Percentiles rank a stretch among this genome's conserved stretches.
These are phyloP conservation scores for Fusarium hostae DNA, from an alignment of 2,329 filamentous ascomycete species.

Conservation along the genomic window DNA sequence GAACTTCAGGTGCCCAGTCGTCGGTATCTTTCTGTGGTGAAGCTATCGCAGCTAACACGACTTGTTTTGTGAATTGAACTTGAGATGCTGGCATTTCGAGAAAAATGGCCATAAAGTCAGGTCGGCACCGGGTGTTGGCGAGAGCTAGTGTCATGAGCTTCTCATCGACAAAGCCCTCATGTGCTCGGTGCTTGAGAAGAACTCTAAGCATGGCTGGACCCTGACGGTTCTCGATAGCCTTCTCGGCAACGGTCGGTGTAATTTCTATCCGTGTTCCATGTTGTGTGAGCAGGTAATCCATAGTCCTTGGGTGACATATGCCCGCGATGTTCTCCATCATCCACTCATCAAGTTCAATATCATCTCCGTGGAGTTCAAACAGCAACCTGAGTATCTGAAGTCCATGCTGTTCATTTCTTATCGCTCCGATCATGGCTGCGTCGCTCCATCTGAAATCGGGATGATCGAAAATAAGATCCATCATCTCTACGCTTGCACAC, in stretches of 20 bases:
- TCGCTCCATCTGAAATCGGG: slow-evolving; percentile 21
- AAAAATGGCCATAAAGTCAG: slow-evolving; percentile 28
- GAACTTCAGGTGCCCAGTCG: slow-evolving; percentile 27
- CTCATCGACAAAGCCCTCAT: slow-evolving; percentile 21
- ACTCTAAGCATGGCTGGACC: slow-evolving; percentile 27
- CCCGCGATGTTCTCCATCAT: slow-evolving; percentile 28
- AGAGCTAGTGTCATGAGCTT: slow-evolving; percentile 21
- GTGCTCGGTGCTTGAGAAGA: slow-evolving; percentile 20
- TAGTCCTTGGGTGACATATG: slow-evolving; percentile 15
- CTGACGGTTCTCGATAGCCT: slow-evolving; percentile 25
- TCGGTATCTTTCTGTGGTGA: slow-evolving; percentile 17
- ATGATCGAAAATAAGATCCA: slow-evolving; percentile 16
- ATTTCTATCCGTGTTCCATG: slow-evolving; percentile 15
- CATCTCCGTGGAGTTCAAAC: slow-evolving; percentile 11
- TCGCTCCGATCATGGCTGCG: slow-evolving; percentile 22
- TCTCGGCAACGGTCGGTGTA: slow-evolving; percentile 15
- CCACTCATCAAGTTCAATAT: slow-evolving; percentile 21
- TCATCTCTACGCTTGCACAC: slow-evolving; percentile 16
- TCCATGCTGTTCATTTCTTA: slow-evolving; percentile 16
- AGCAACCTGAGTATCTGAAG: slow-evolving; percentile 11
- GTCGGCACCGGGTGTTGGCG: slow-evolving; percentile 18
- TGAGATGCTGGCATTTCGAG: slow-evolving; percentile 18
- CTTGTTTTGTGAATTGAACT: slow-evolving; percentile 21
- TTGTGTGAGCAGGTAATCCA: slow-evolving; percentile 24
- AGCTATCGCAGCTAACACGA: slow-evolving; percentile 19